Conservation (phyloP, 2,329 filamentous ascomycete genomes). For the Penicillium sp. region DNA sequence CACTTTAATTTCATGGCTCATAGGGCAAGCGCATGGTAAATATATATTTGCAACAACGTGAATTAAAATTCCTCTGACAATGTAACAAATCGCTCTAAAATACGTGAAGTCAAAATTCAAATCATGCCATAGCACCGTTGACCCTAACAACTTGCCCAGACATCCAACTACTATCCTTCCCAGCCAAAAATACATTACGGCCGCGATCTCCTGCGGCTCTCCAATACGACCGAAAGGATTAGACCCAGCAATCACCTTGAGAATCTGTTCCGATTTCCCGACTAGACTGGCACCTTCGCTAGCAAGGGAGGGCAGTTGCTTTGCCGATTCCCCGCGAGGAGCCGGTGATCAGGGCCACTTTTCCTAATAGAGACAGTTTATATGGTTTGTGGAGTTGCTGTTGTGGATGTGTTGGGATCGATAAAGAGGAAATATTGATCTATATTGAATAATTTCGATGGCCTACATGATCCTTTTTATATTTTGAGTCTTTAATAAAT, state of each 20-base stretch:
- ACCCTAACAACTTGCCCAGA: constrained; percentile 50
- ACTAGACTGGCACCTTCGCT: constrained; percentile 46
- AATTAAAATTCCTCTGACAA: too few relatives aligned
- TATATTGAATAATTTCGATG: not conserved
- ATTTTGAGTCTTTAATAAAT: not conserved
- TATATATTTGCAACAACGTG: too few relatives aligned
- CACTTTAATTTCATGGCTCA: too few relatives aligned
- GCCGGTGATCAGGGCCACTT: constrained; percentile 43
- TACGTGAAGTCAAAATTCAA: too few relatives aligned
- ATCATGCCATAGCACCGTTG: constrained; percentile 41
- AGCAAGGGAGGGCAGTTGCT: constrained; percentile 39
- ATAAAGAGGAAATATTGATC: not conserved
- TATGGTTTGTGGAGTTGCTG: not conserved
- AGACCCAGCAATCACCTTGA: constrained; percentile 43
- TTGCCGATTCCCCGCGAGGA: constrained; percentile 44
- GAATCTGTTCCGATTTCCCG: constrained; percentile 49
- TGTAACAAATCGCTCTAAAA: too few relatives aligned
- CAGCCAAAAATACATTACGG: constrained; percentile 47
- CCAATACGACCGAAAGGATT: constrained; percentile 51
- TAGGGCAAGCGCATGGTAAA: too few relatives aligned
- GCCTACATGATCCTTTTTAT: not conserved
- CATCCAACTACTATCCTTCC: constrained; percentile 43
- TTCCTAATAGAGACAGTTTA: constrained; percentile 27
- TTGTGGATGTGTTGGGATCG: not conserved
- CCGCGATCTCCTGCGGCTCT: constrained; percentile 52